These are phyloP conservation scores for Geoglossum cookeanum DNA, from an alignment of 2,329 filamentous ascomycete genomes.

Conservation along the genomic window DNA sequence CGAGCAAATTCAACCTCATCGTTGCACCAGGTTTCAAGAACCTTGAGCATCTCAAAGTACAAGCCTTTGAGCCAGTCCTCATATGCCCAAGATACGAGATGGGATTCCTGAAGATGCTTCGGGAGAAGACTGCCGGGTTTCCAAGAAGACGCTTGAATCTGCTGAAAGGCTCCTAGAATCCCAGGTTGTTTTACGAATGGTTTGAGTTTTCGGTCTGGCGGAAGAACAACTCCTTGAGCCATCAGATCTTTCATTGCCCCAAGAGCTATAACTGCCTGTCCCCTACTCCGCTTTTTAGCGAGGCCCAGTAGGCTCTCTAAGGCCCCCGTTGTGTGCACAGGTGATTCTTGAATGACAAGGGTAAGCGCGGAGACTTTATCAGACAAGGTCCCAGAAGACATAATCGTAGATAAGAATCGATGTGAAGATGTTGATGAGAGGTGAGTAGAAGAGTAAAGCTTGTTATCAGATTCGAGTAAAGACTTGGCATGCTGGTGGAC, in stretches of 20 bases:
- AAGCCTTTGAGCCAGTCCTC: conserved; percentile 90
- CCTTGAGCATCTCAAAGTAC: conserved; percentile 84
- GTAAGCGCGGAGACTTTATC: conserved; percentile 95
- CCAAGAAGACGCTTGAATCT: conserved; percentile 40
- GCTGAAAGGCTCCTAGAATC: conserved; percentile 51
- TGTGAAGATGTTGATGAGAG: conserved; percentile 61
- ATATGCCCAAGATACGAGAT: conserved; percentile 75
- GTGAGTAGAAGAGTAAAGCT: conserved; percentile 50
- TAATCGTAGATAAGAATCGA: conserved; percentile 93
- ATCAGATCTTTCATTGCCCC: conserved; percentile 87
- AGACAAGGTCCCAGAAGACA: conserved; percentile 86
- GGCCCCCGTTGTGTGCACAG: conserved; percentile 76
- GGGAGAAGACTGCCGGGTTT: conserved; percentile 50
- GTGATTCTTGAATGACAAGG: conserved; percentile 86
- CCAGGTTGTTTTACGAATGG: conserved; percentile 64
- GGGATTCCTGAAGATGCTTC: conserved; percentile 49
- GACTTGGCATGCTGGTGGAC: conserved; percentile 46
- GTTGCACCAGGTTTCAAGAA: conserved; percentile 80
- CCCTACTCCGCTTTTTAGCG: conserved; percentile 84
- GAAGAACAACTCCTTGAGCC: conserved; percentile 70
- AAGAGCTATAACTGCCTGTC: conserved; percentile 81
- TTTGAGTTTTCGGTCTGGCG: conserved; percentile 60
- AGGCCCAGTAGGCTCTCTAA: conserved; percentile 68
- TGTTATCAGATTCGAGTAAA: conserved; percentile 60
- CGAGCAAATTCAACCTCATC: conserved; percentile 93